phyloP scores from a whole-genome alignment of 2,329 filamentous ascomycete genomes.

The Cordyceps militaris region DNA sequence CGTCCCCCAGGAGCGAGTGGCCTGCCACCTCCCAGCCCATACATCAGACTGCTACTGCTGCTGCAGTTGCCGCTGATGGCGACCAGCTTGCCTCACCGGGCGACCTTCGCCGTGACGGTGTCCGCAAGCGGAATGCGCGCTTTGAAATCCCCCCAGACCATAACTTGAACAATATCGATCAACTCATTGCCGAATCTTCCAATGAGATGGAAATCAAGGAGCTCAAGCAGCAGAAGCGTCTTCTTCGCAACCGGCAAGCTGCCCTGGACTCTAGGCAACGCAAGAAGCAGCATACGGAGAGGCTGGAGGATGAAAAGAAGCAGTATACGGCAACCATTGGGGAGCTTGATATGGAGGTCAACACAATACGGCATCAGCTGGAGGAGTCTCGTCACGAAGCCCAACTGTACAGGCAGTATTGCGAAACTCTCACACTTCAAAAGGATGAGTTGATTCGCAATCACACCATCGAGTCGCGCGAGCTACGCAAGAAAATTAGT shows the following conservation, averaged over 20 bases:
- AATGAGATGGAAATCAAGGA: slow-evolving; percentile 95
- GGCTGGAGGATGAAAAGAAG: slow-evolving; percentile 96
- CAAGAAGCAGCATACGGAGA: slow-evolving; percentile 97
- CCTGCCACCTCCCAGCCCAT: slow-evolving; percentile 42
- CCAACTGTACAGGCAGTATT: slow-evolving; percentile 65
- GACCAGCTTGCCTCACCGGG: slow-evolving; percentile 68
- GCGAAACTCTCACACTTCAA: slow-evolving; percentile 72
- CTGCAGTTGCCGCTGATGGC: slow-evolving; percentile 38
- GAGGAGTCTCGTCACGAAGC: slow-evolving; percentile 67
- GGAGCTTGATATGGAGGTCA: slow-evolving; percentile 71
- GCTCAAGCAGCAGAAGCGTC: slow-evolving; percentile 94
- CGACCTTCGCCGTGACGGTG: slow-evolving; percentile 73
- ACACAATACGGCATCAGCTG: slow-evolving; percentile 59
- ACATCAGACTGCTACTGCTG: slow-evolving; percentile 54
- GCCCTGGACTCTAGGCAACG: slow-evolving; percentile 94
- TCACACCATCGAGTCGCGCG: slow-evolving; percentile 84
- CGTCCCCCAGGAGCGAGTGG: slow-evolving; percentile 49
- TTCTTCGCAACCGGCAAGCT: slow-evolving; percentile 91
- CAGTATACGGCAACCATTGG: slow-evolving; percentile 70
- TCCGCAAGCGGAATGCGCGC: slow-evolving; percentile 97
- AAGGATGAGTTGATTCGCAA: slow-evolving; percentile 85
- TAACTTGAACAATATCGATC: slow-evolving; percentile 90
- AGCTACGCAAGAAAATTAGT: slow-evolving; percentile 86
- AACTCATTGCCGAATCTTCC: slow-evolving; percentile 78
- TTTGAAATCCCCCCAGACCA: slow-evolving; percentile 95